Evolutionary conservation across 768 basidiomycete species (phyloP), one percentile per base, ranked within the genome.

Genomic region (Goffeauzyma gilvescens): DNA sequence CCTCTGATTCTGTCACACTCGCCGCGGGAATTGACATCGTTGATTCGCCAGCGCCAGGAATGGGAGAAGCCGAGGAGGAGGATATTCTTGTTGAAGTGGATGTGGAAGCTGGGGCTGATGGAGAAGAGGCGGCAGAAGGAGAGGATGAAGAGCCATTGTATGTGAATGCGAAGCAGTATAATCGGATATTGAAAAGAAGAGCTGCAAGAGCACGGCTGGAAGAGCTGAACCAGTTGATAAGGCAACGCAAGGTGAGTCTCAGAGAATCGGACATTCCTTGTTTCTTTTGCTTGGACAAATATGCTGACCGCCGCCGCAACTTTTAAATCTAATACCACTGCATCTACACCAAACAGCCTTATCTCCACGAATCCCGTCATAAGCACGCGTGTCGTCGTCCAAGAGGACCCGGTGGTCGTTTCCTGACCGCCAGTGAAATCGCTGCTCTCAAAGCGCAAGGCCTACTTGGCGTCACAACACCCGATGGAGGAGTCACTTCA

Each of bases 81-180:
- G 9, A 35, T 9, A 30, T 30, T 9, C n/a, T n/a, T n/a, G 28
- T 30, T 30, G 9, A 30, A 30, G 28, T 39, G 33, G 46, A 26
- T 30, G 52, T 50, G n/a, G 48, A 42, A 1, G 45, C 47, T 48
- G 27, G 37, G 10, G 42, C 34, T 15, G 49, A 51, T 3, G 45
- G 45, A 6, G 48, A 54, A 31, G 40, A 38, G n/a, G 31, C 40
- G 9, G 49, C 44, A 1, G 51, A 45, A 20, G 53, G 49, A 31
- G 47, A 51, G 23, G 53, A 47, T 23, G 87, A 95, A 50, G 90
- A 98, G 63, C 90, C 93, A 21, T 77, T 98, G 53, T 95, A 95
- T 67, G 93, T 98, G 46, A 98, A 98, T 55, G 90, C 93, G 46
- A 98, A 98, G 62, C 93, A 98, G 66, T 98, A 96, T 63, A 86